Base-by-base conservation (phyloP, 148 eudicot species). In the Mesembryanthemum crystallinum region DNA sequence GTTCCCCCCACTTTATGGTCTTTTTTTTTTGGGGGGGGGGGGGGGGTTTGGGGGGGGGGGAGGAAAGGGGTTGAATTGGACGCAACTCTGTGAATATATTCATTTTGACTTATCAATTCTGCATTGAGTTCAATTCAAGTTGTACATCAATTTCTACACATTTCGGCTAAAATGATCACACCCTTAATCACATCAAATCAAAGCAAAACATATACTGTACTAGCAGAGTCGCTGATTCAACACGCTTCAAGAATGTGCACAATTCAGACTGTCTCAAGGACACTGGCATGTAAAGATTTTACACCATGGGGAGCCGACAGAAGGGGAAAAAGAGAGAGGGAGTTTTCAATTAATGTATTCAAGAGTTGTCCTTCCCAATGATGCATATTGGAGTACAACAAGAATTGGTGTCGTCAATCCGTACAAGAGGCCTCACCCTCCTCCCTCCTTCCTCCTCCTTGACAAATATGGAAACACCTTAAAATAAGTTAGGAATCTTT, bases 331-430 rank as follows among this genome's bases (percentile, higher is more conserved):
- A 39, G 2, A 15, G 14, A 10, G 14, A 29, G 8, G 49, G 21
- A 43, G 39, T 11, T n/a, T 15, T 23, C 39, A 65, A 75, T 21
- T 37, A 29, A 65, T 24, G 62, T 54, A 51, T 33, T 14, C 64
- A 64, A 64, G 47, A 51, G 33, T 52, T 77, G 24, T 30, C 33
- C 17, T 51, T 58, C 71, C 63, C 73, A 29, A 58, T 59, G 79
- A 52, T 42, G 73, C 67, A 58, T 60, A 39, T 69, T 59, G 74
- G 67, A 63, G 78, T 69, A 60, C 47, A 69, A n/a, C 73, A 43
- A 69, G 86, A 83, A 77, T 71, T 51, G 49, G 64, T 80, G 83
- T 84, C 79, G 84, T 78, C 74, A 80, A 71, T 84, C 83, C 79
- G 86, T 80, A 80, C 84, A 74, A 25, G 45, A 64, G 15, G 6